Evolutionary conservation across 345 rosid species (phyloP).

Genomic region (Rhodamnia argentea): DNA sequence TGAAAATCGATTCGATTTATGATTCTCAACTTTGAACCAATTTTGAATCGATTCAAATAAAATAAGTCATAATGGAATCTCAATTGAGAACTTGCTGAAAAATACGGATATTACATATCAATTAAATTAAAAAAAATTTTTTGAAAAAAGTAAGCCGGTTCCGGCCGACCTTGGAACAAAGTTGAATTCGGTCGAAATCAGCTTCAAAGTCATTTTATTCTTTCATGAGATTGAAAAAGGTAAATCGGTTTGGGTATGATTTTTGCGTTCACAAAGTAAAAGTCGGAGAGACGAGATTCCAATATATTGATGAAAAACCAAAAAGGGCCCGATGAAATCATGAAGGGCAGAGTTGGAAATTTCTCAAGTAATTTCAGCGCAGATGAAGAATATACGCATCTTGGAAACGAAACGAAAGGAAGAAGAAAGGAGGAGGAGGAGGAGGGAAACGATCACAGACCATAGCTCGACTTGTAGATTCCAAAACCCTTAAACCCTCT

Average conservation of each 20-base stretch:
- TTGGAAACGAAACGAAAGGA: not conserved
- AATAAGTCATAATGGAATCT: rapidly evolving
- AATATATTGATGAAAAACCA: too few species aligned
- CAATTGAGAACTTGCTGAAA: not conserved
- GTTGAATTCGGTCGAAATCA: not conserved
- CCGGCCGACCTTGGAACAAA: rapidly evolving
- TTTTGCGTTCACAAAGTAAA: too few species aligned
- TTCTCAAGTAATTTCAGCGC: not conserved
- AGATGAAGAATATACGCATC: not conserved
- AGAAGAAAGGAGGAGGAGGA: not conserved
- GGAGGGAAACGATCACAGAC: not conserved
- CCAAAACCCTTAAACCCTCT: not conserved
- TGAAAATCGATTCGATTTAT: not conserved
- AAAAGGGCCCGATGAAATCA: not conserved
- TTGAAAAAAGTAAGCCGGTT: rapidly evolving
- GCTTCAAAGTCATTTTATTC: not conserved
- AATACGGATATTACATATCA: rapidly evolving
- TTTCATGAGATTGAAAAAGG: too few species aligned
- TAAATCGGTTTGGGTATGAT: too few species aligned
- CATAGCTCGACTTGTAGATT: not conserved
- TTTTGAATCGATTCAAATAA: rapidly evolving
- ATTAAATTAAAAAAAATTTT: rapidly evolving
- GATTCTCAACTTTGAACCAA: rapidly evolving
- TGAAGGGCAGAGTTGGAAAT: not conserved
- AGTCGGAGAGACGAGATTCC: too few species aligned